Conservation (phyloP, 768 basidiomycete genomes). For the Podaxis carcinomalis region DNA sequence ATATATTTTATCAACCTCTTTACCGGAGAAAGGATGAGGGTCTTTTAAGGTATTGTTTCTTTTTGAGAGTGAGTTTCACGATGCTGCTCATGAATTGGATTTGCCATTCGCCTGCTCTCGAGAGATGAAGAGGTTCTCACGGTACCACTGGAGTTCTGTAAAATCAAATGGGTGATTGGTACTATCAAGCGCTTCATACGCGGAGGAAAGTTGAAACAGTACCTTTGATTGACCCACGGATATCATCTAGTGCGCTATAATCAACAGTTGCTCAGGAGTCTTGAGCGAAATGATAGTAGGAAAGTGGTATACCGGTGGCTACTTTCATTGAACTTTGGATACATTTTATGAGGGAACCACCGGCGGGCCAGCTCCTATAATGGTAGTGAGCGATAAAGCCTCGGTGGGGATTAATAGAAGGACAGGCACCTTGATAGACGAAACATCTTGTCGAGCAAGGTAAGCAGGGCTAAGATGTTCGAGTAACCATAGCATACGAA, state of each 20-base stretch:
- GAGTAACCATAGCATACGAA: constrained; percentile 29
- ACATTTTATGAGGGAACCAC: constrained; percentile 52
- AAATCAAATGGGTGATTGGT: not conserved
- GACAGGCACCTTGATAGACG: constrained; percentile 65
- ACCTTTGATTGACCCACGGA: constrained; percentile 73
- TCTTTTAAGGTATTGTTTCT: not conserved
- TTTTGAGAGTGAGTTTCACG: not conserved
- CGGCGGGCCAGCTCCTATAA: constrained; percentile 66
- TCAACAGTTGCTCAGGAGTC: not conserved
- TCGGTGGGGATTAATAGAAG: not conserved
- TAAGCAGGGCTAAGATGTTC: not conserved
- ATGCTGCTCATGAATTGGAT: not conserved
- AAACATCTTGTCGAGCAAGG: constrained; percentile 58
- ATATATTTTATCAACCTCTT: not conserved
- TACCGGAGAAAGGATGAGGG: not conserved
- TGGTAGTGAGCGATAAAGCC: not conserved
- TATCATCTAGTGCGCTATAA: constrained; percentile 78
- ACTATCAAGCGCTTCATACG: not conserved
- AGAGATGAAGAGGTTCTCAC: constrained; percentile 63
- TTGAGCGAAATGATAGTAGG: not conserved
- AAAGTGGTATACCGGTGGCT: constrained; percentile 51
- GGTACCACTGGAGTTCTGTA: constrained; percentile 77
- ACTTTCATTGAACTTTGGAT: constrained; percentile 28
- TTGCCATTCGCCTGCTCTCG: not conserved
- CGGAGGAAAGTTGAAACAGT: not conserved